These are phyloP conservation scores for Xenosphaeropsis pyriputrescens DNA, from an alignment of 2,329 filamentous ascomycete species.

Conservation along the genomic window DNA sequence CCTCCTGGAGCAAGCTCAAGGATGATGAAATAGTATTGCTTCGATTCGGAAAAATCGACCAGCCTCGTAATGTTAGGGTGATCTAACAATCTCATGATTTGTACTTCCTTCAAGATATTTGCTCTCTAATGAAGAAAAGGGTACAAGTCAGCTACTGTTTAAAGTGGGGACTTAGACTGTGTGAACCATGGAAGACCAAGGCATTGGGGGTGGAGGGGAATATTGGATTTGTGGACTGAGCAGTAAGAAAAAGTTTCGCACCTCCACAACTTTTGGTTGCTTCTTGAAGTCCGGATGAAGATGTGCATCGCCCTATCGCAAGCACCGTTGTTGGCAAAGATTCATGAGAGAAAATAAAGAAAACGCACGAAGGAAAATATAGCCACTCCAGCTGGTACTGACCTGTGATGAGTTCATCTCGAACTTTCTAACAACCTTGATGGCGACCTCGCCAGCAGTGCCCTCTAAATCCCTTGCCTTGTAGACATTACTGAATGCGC, in stretches of 20 bases:
- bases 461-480: constrained; percentile 65
- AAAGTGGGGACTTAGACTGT: too few relatives aligned
- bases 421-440: constrained; percentile 97
- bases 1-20: constrained; percentile 90
- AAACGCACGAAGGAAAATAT: constrained; percentile 17
- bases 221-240: constrained; percentile 1
- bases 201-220: too few relatives aligned
- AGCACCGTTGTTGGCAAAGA: constrained; percentile 38
- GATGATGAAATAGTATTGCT: constrained; percentile 95
- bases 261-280: constrained; percentile 91
- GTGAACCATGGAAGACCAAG: too few relatives aligned
- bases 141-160: too few relatives aligned
- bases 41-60: constrained; percentile 83
- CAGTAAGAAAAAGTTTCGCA: constrained; percentile 32
- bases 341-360: constrained; percentile 10
- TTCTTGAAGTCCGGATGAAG: constrained; percentile 95
- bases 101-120: constrained; percentile 96
- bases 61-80: constrained; percentile 94
- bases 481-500: constrained; percentile 98
- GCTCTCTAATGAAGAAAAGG: constrained; percentile 48
- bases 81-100: constrained; percentile 95
- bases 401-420: constrained; percentile 99
- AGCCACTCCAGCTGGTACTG: constrained; percentile 29
- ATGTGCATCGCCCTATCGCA: constrained; percentile 70
- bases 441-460: constrained; percentile 68